Evolutionary conservation across 2,329 filamentous ascomycete genomes (phyloP), one percentile per base, ranked within the genome.

Genomic region (Ceratocystiopsis sp.): DNA sequence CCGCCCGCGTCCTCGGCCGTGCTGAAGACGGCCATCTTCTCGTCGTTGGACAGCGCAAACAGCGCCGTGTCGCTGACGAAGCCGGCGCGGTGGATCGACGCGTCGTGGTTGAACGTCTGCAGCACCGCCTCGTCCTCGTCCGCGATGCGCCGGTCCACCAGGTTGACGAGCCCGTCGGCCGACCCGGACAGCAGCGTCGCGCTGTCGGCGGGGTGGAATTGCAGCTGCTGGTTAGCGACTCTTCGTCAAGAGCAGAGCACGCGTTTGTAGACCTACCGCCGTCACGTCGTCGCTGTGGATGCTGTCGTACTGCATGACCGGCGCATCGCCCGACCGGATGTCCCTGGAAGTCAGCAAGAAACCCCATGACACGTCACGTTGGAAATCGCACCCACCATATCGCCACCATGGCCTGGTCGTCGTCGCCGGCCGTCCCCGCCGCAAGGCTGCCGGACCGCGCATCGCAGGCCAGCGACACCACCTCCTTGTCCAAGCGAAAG

Each of bases 111-210:
- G 57, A 87, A 77, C 13, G 84, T 82, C 59, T 85, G 80, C 46
- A 81, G 66, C 17, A 86, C 64, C 1, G 83, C 77, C 39, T 89
- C 83, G 54, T 89, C 83, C 59, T 89, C 83, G 51, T 84, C 79
- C 16, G 66, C 60, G 45, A 83, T 69, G 40, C 69, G 67, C 16
- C 74, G 80, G 61, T 91, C 78, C 60, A 80, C 84, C 38, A 89
- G 65, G 54, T 82, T 86, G 52, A 89, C 70, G 1, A 89, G 70
- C 8, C 82, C 82, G 59, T 91, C 84, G 14, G 82, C 89, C 35
- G 80, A 84, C 37, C 80, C 81, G 1, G 81, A 84, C 12, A 89
- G 66, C 7, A 89, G 69, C 63, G 38, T 71, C 66, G 1, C 72
- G 1, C 72, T 66, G 40, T 71, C 63, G 3, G 59, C 62, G 0